Base-by-base conservation (phyloP, 495 filamentous ascomycete species). In the Aspergillus sparsus region DNA sequence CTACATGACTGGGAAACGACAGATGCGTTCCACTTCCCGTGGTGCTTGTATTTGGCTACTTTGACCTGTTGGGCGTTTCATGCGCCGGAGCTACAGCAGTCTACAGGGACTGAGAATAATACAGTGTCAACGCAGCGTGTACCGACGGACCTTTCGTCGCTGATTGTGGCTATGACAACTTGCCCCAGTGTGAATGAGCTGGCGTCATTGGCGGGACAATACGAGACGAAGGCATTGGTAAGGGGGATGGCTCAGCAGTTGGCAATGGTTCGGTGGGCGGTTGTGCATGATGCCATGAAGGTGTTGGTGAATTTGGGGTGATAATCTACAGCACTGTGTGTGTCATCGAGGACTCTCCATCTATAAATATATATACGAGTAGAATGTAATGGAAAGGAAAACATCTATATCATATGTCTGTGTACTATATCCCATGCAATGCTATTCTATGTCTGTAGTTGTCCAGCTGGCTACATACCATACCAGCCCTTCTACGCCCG, bases 31-130 rank as follows among this genome's bases (percentile, higher is more conserved):
- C 81, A 83, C 64, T 82, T 81, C 49, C 80, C 82, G 0, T 84
- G 82, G 83, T 80, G 79, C 60, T 63, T 84, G 35, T 86, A 86
- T 61, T 66, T 85, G 27, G 79, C 78, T 6, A 83, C 82, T 3
- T 55, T 84, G 42, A 74, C 76, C 1, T 76, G 77, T 49, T 86
- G 81, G 82, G 73, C 76, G 8, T 81, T 83, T 39, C 78, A 80
- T 58, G 68, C 76, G 21, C 69, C 63, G n/a, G 59, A 60, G 16
- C 60, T 63, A 15, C 5, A 47, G 27, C 51, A 61, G 0, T 37
- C 4, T 10, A 2, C 37, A n/a, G n/a, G 1, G 37, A 41, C 37
- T 2, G n/a, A 5, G 36, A 13, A 21, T 13, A 35, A 15, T 36
- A 44, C 11, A 36, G 27, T 50, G 2, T 49, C 63, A 0, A 42